These are phyloP conservation scores for Haematococcus sp. DNA, from an alignment of 139 green algal species.

Conservation along the genomic window DNA sequence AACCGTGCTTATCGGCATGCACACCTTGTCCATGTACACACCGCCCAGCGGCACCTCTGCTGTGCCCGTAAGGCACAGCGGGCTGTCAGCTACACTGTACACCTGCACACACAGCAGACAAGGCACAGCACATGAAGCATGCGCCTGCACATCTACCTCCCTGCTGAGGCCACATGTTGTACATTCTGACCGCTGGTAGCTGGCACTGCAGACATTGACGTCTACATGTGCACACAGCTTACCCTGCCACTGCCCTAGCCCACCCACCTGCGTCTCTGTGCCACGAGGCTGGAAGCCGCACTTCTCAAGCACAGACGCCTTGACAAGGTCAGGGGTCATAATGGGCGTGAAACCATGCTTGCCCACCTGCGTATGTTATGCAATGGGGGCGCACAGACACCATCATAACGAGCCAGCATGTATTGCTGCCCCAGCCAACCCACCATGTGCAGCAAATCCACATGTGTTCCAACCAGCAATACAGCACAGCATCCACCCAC, in stretches of 20 bases:
- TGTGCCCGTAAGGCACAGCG: conserved; percentile 93
- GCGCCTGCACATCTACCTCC: neutral
- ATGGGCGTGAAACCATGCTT: conserved; percentile 82
- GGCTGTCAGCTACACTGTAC: conserved; percentile 79
- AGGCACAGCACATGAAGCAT: neutral
- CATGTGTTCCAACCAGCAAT: no score
- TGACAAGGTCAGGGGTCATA: conserved; percentile 94
- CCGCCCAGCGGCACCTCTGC: conserved; percentile 93
- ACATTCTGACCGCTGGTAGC: no score
- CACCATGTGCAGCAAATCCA: no score
- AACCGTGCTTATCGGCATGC: no score
- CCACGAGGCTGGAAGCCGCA: conserved; percentile 96
- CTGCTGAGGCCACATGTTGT: neutral
- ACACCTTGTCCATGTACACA: conserved; percentile 82
- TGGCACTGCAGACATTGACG: no score
- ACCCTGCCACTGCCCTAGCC: no score
- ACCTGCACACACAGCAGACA: conserved; percentile 50
- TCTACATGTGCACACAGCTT: no score
- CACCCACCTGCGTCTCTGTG: conserved; percentile 84
- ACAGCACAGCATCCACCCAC: no score
- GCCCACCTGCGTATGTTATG: no score
- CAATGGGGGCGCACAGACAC: no score
- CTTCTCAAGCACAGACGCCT: conserved; percentile 88
- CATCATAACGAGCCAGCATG: no score
- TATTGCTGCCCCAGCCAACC: no score